Evolutionary conservation across 2,329 filamentous ascomycete genomes (phyloP).

Genomic region (Aspergillus spinulosporus): DNA sequence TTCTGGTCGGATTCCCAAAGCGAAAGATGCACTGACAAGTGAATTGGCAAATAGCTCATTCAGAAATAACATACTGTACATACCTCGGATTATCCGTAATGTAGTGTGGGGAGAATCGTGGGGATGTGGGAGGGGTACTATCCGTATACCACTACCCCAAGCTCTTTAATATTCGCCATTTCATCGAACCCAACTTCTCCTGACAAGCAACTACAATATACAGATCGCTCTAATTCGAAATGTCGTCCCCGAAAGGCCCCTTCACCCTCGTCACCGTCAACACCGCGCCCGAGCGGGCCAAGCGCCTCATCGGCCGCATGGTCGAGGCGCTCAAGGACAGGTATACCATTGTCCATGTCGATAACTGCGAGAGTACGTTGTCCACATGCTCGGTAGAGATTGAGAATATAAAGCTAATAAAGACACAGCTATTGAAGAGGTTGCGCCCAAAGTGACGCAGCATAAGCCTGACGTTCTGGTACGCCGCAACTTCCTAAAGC

Average conservation of each 20-base stretch:
- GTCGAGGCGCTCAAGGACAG: constrained; percentile 61
- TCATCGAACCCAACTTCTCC: background rate
- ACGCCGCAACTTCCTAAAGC: constrained; percentile 22
- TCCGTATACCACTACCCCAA: background rate
- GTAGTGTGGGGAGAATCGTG: constrained; percentile 7
- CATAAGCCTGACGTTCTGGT: constrained; percentile 58
- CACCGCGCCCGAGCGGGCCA: constrained; percentile 65
- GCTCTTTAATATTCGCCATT: background rate
- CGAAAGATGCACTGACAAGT: too few relatives aligned
- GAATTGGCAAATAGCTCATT: too few relatives aligned
- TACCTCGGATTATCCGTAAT: background rate
- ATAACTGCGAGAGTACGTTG: constrained; percentile 59
- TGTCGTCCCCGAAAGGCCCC: constrained; percentile 52
- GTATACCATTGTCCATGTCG: constrained; percentile 64
- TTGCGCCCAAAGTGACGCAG: constrained; percentile 54
- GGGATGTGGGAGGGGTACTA: constrained; percentile 1
- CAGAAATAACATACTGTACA: background rate
- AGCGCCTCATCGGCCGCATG: constrained; percentile 61
- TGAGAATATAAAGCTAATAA: constrained; percentile 5
- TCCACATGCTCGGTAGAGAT: background rate
- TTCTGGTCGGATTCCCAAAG: too few relatives aligned
- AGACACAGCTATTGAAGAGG: constrained; percentile 52
- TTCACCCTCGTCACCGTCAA: constrained; percentile 68
- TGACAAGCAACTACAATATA: background rate
- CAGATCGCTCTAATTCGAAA: constrained; percentile 12